Base-by-base conservation (phyloP, 352 stramenopile species). In the Pelagophyceae sp. region DNA sequence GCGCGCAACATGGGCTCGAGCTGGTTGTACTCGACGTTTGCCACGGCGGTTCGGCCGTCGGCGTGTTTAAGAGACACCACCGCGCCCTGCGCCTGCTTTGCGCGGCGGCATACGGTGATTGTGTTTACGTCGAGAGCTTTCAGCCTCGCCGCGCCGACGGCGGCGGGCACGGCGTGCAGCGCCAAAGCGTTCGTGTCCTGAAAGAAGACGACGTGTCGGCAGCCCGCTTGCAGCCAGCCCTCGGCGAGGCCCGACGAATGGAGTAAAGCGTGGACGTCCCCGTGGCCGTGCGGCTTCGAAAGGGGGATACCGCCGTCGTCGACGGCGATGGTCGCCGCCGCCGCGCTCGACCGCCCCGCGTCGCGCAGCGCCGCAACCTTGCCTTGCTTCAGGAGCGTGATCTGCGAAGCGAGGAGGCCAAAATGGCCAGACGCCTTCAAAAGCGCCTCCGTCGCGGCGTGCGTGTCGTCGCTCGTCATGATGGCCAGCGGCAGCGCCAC, bases 241-340 rank as follows among this genome's bases (percentile, higher is more conserved):
- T 86, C 82, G 20, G 82, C 85, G 35, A 89, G 79, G 27, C 82
- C 81, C 65, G 83, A 71, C 33, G 81, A 82, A 63, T 88, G 82
- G 29, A 91, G 60, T 25, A 99, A 83, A 11, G 89, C 87, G 87
- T 99, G 96, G 65, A 99, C 94, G 80, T 98, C 96, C 60, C 96
- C 95, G 80, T 99, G 96, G 64, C 96, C 96, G 76, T 99, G 95
- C 0, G 96, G 96, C 85, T 99, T 99, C 82, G 96, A 96, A 75
- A 94, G 81, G 27, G 97, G 82, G 11, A 79, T 79, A 81, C 58
- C 58, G 31, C 29, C 29, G 23, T 67, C 58, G 58, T 31, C 58
- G 27, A 67, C 15, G 6, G 27, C 11, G 6, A 67, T 35, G 11
- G 15, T 27, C 23, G 58, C 45, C 11, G 23, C 45, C 11, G 23